Evolutionary conservation across 2,329 filamentous ascomycete genomes (phyloP).

Genomic region (Trichoderma gracile): DNA sequence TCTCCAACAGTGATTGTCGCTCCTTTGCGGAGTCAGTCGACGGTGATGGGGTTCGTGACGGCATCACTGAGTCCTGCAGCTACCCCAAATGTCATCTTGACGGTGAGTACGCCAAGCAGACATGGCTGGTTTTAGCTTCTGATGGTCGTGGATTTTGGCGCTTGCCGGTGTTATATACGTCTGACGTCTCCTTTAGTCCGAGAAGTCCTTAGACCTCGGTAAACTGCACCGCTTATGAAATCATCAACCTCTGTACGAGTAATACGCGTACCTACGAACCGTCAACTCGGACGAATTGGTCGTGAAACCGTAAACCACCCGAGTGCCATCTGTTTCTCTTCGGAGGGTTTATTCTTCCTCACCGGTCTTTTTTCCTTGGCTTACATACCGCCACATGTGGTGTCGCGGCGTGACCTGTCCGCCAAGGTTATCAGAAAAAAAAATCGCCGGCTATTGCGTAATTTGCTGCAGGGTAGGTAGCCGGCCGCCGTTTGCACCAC

Average conservation of each 20-base stretch:
- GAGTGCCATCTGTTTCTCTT: background rate
- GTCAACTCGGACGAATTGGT: background rate
- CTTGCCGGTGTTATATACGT: background rate
- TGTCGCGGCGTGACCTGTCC: background rate
- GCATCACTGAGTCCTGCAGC: background rate
- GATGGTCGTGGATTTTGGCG: background rate
- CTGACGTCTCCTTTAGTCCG: constrained; percentile 10
- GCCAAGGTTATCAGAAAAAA: background rate
- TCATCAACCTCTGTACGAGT: background rate
- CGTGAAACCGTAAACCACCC: background rate
- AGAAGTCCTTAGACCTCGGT: constrained; percentile 11
- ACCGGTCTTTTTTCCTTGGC: too few relatives aligned
- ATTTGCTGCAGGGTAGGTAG: background rate
- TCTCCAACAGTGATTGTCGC: background rate
- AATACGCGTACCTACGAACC: background rate
- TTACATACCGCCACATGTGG: background rate
- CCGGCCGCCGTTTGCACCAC: background rate
- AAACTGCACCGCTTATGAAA: background rate
- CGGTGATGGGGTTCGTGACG: background rate
- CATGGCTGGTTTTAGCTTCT: background rate
- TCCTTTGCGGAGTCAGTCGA: background rate
- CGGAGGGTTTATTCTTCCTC: background rate
- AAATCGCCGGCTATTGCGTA: background rate
- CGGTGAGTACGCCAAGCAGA: background rate
- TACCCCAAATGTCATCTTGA: constrained; percentile 1